Percentiles rank a stretch among this genome's conserved stretches.
phyloP scores from a whole-genome alignment of 164 flowering plant species.

The Stephania cephalantha region DNA sequence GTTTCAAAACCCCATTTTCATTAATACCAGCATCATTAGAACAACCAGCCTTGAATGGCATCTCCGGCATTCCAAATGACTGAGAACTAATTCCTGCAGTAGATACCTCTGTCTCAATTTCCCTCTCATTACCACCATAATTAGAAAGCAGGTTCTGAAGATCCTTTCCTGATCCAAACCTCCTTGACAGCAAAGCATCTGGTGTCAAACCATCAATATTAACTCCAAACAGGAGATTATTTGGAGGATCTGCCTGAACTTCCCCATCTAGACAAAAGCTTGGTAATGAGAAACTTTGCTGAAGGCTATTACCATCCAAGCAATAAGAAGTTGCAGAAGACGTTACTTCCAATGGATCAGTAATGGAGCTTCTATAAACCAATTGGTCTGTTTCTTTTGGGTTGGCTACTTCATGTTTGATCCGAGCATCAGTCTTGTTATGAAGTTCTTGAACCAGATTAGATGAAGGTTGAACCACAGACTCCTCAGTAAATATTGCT shows the following conservation, averaged over 20 bases:
- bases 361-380: conserved; percentile 37
- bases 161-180: conserved; percentile 79
- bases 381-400: conserved; percentile 49
- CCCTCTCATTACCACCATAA: conserved; percentile 58
- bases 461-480: conserved; percentile 37
- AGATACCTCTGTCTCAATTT: conserved; percentile 80
- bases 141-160: conserved; percentile 74
- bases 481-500: conserved; percentile 29
- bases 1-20: conserved; percentile 49
- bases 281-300: conserved; percentile 51
- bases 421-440: conserved; percentile 38
- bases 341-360: conserved; percentile 72
- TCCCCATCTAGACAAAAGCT: conserved; percentile 61
- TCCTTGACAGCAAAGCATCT: conserved; percentile 71
- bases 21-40: conserved; percentile 58
- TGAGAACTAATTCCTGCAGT: conserved; percentile 79
- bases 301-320: conserved; percentile 63
- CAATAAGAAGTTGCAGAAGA: conserved; percentile 82
- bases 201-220: conserved; percentile 66
- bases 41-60: conserved; percentile 71
- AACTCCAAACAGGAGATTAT: conserved; percentile 50
- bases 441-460: conserved; percentile 52
- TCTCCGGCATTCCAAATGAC: conserved; percentile 72
- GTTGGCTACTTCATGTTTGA: conserved; percentile 46
- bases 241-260: conserved; percentile 57